Evolutionary conservation across 116 monocot genomes (phyloP).

Genomic region (Iris pallida): DNA sequence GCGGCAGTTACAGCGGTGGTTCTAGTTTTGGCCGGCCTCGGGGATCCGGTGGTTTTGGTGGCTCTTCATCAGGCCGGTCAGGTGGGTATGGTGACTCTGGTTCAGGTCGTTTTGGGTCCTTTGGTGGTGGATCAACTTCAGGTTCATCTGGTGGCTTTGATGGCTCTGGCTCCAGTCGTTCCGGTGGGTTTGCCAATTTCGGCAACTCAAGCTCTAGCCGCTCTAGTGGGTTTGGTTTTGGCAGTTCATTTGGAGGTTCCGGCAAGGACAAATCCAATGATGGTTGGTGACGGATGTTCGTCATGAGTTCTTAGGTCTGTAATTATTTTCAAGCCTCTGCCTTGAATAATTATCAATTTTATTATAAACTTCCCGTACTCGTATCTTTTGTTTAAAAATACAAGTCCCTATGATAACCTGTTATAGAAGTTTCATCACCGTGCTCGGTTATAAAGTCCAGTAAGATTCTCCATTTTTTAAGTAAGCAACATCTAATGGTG

Average conservation of each 20-base stretch:
- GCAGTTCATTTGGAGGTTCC: not conserved
- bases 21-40: slow-evolving; percentile 3
- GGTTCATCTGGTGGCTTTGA: slow-evolving; percentile 2
- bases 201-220: not conserved
- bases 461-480: too few species aligned
- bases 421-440: too few species aligned
- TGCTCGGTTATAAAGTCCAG: too few species aligned
- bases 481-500: too few species aligned
- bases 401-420: too few species aligned
- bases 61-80: slow-evolving; percentile 15
- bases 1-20: not conserved
- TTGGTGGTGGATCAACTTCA: not conserved
- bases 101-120: slow-evolving; percentile 13
- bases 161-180: slow-evolving; percentile 15
- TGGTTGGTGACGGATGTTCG: not conserved
- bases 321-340: too few species aligned
- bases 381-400: too few species aligned
- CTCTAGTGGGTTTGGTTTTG: slow-evolving; percentile 10
- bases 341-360: too few species aligned
- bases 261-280: not conserved
- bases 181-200: not conserved
- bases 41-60: slow-evolving; percentile 11
- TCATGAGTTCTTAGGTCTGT: not conserved
- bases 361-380: too few species aligned
- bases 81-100: slow-evolving; percentile 25